Evolutionary conservation across 345 rosid genomes (phyloP), one percentile per base, ranked within the genome.

Genomic region (Cardamine chenopodiifolia): DNA sequence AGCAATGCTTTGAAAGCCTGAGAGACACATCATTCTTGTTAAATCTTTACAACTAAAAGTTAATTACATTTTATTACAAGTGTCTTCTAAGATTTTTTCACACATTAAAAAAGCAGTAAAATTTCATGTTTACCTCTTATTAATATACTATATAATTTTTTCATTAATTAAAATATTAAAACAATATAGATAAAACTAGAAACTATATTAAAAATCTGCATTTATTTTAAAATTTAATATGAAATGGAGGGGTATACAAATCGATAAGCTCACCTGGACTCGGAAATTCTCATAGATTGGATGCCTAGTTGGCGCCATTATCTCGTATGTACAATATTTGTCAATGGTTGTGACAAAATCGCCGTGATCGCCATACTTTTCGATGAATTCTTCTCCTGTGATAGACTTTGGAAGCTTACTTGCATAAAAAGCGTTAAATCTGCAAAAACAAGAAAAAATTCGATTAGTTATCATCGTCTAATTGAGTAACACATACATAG

Each of bases 1-100:
- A 93, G 66, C 80, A 93, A 78, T 53, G 97, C 92, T 85, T 91
- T 93, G 75, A 93, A 93, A 70, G 96, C 93, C 98, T 91, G 61
- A 25, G 45, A 73, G 4, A 59, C 11, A 62, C 3, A 31, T 6
- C 50, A 71, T 17, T 48, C 20, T 70, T 34, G 19, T 34, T 17
- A 58, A 7, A 34, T 23, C 4, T 57, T 35, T 8, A 23, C 48
- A 29, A 47, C 15, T 23, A 56, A 15, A 0, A 63, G 31, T 34
- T 50, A 32, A 10, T 9, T 13, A 18, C 7, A 0, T 34, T 34
- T 34, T 0, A 34, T 34, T 34, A 9, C 9, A 34, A 8, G 4
- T 34, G 12, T 34, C 0, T 1, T 34, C 9, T 9, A 34, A 34
- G 39, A 3, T 8, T 2, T 34, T 34, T 2, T 34, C 9, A 34